Evolutionary conservation across 805 yeast species (phyloP), one percentile per base, ranked within the genome.

Genomic region (Starmerella floricola): DNA sequence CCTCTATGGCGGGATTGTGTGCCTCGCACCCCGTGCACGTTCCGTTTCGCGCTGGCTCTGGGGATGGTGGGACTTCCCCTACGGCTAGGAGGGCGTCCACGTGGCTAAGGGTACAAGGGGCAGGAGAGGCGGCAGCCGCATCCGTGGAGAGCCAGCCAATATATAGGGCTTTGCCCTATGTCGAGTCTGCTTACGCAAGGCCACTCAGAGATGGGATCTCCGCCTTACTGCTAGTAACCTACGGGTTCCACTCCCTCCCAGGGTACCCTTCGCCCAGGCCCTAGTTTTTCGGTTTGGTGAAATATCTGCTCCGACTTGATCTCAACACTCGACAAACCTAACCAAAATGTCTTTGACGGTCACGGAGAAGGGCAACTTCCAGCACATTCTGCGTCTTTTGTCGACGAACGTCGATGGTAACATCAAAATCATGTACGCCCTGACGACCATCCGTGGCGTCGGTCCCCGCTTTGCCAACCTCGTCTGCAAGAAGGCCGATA

Each of bases 361-460:
- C 72, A 91, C 84, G 76, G 98, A 91, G 77, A 80, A 84, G 76
- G 95, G 94, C 72, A 83, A 91, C 71, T 91, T 93, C 94, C 98
- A 93, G 78, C 99, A 91, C 93, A 91, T 91, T 77, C 83, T 91
- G 77, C 98, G 94, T 88, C 84, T 91, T 78, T 85, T 91, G 75
- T 91, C 93, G 86, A 91, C 99, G 76, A 91, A 91, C 87, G 96
- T 91, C 71, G 99, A 91, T 74, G 99, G 99, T 82, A 87, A 94
- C 86, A 88, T 88, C 79, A 91, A 91, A 81, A 79, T 91, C 73
- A 93, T 91, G 91, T 93, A 87, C 84, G 99, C 99, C 71, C 78
- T 91, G 76, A 87, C 98, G 79, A 82, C 87, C 74, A 93, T 91
- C 71, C 84, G 95, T 78, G 99, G 99, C 87, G 97, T 91, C 65